Evolutionary conservation across 441 rosid species (phyloP), one percentile per base, ranked within the genome.

Genomic region (Erodium moschatum): DNA sequence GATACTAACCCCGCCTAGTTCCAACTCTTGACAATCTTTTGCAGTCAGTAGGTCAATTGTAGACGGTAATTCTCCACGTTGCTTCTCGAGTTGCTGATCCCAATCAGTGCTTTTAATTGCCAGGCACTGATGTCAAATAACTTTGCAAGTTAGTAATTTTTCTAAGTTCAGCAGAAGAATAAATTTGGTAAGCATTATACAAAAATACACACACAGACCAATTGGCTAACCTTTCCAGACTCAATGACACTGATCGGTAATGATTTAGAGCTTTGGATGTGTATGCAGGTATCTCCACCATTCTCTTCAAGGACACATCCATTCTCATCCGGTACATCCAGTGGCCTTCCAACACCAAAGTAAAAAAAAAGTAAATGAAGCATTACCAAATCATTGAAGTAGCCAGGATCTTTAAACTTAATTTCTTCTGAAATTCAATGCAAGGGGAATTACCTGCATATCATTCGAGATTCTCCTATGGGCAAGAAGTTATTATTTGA

Each of bases 401-500:
- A 44, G 66, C 24, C 42, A 6, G 58, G 21, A 29, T 12, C 63
- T 21, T 19, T 38, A 16, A 24, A 6, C 1, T 29, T 56, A 64
- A 29, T 38, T 13, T 7, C 66, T 73, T 48, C 27, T 35, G 24
- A 48, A 24, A 33, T 18, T 5, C 50, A 11, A 75, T 19, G 58
- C 31, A 70, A 15, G 54, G 64, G 31, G 3, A 66, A 38, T 70
- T 62, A 87, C 97, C 97, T 89, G 91, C 90, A 91, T 75, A 90
- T 75, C 63, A 88, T 83, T 35, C 86, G 77, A 68, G 91, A 86
- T 67, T 85, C 97, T 69, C 91, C 97, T 90, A 72, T 56, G 6
- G 29, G 66, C 54, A 44, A 77, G 24, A 73, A 20, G 72, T 61
- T 24, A n/a, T 24, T 16, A 61, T 38, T 12, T 46, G 4, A 21